A percentile compares a stretch with the other conserved stretches of the same genome.
phyloP scores from a whole-genome alignment of 148 eudicot genomes.

The Persicaria tinctoria region DNA sequence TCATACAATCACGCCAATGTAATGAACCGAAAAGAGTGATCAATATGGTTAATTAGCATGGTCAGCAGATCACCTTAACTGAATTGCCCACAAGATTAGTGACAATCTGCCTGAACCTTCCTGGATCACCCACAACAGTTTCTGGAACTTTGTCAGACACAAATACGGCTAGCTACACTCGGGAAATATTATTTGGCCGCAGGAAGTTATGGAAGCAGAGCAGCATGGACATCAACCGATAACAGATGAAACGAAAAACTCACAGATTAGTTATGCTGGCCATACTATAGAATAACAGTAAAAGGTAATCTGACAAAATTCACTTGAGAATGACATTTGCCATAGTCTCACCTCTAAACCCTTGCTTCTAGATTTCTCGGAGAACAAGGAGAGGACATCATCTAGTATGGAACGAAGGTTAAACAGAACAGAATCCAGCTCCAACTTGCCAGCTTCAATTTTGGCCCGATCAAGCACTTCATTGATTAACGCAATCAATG shows the following conservation, averaged over 20 bases:
- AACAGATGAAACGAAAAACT: background rate
- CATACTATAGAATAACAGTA: background rate
- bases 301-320: too few species aligned
- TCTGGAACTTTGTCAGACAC: conserved; percentile 65
- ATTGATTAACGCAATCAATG: conserved; percentile 58
- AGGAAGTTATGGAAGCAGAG: too few species aligned
- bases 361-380: conserved; percentile 61
- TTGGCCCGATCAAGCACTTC: conserved; percentile 75
- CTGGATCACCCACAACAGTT: conserved; percentile 64
- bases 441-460: conserved; percentile 73
- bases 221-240: background rate
- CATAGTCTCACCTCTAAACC: conserved; percentile 48
- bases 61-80: conserved; percentile 44
- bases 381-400: conserved; percentile 65
- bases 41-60: background rate
- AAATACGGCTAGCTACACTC: conserved; percentile 49
- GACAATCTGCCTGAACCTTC: conserved; percentile 63
- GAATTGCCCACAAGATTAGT: conserved; percentile 74
- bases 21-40: background rate
- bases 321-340: too few species aligned
- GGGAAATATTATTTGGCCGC: background rate
- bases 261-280: background rate
- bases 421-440: conserved; percentile 58
- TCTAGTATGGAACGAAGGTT: conserved; percentile 56
- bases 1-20: background rate